A percentile compares a stretch with the other conserved stretches of the same genome.
Evolutionary conservation across 2,329 filamentous ascomycete species (phyloP).

Genomic region (Thelonectria discophora): DNA sequence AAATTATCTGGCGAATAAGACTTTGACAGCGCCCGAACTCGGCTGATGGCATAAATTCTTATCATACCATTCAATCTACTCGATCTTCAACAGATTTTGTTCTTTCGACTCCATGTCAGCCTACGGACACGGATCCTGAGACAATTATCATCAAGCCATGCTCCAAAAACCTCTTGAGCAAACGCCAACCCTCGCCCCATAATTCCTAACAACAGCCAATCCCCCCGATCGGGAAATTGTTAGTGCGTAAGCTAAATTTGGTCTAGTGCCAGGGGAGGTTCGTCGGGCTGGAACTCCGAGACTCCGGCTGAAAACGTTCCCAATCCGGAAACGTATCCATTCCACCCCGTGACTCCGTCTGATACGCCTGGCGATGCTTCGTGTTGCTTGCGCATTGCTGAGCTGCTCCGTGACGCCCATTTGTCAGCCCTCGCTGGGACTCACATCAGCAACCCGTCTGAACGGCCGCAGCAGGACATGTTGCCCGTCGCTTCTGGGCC

Average conservation of each 20-base stretch:
- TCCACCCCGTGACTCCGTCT: not conserved
- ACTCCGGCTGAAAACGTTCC: slow-evolving; percentile 17
- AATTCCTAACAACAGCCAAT: not conserved
- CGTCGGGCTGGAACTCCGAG: slow-evolving; percentile 15
- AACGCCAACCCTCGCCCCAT: not conserved
- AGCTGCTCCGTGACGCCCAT: slow-evolving; percentile 19
- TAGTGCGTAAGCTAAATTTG: slow-evolving; percentile 32
- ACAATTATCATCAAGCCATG: slow-evolving; percentile 1
- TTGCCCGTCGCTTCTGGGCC: slow-evolving; percentile 25
- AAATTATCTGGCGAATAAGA: slow-evolving; percentile 29
- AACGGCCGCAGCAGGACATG: slow-evolving; percentile 29
- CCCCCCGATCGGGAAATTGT: slow-evolving; percentile 24
- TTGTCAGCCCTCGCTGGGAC: slow-evolving; percentile 38
- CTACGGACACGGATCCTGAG: too few species aligned
- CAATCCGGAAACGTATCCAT: slow-evolving; percentile 5
- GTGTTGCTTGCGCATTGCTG: not conserved
- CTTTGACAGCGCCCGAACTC: slow-evolving; percentile 14
- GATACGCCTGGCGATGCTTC: not conserved
- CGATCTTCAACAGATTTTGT: slow-evolving; percentile 5
- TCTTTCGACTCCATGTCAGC: not conserved
- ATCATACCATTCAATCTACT: slow-evolving; percentile 10
- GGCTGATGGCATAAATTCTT: slow-evolving; percentile 17
- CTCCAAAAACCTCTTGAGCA: not conserved
- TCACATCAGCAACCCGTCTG: slow-evolving; percentile 23
- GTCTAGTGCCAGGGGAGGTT: slow-evolving; percentile 35